Evolutionary conservation across 202 grass and related monocot genomes (phyloP).

Genomic region (Panicum virgatum): DNA sequence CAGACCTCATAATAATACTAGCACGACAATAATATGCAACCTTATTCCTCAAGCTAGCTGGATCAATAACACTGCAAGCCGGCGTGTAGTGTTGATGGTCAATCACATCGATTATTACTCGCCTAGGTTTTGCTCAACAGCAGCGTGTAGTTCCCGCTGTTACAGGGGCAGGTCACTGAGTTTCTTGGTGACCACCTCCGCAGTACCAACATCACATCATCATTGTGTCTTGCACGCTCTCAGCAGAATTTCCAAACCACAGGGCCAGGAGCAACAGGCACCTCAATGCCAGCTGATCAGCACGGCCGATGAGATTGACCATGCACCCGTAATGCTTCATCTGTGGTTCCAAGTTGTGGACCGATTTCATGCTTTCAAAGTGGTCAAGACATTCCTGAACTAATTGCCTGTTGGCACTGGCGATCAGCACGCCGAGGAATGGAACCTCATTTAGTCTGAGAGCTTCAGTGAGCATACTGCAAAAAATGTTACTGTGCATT

Average conservation of each 20-base stretch:
- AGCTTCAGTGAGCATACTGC: conserved; percentile 42
- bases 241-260: conserved; percentile 56
- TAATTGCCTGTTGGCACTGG: conserved; percentile 37
- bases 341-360: conserved; percentile 38
- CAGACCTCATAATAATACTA: neutral
- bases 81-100: too few species aligned
- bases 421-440: conserved; percentile 47
- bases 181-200: conserved; percentile 42
- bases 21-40: neutral
- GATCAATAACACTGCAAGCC: too few species aligned
- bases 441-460: conserved; percentile 40
- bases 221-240: conserved; percentile 40
- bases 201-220: conserved; percentile 31
- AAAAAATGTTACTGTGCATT: conserved; percentile 41
- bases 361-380: conserved; percentile 52
- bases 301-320: conserved; percentile 45
- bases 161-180: neutral
- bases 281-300: conserved; percentile 37
- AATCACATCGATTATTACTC: too few species aligned
- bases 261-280: conserved; percentile 42
- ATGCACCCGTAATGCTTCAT: conserved; percentile 58
- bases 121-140: too few species aligned
- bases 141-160: too few species aligned
- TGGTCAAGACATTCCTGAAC: conserved; percentile 41
- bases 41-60: too few species aligned